Percentiles rank a stretch among this genome's conserved stretches.
Evolutionary conservation across 108 stramenopile genomes (phyloP).

Genomic region (Pseudonitzschia pungens): DNA sequence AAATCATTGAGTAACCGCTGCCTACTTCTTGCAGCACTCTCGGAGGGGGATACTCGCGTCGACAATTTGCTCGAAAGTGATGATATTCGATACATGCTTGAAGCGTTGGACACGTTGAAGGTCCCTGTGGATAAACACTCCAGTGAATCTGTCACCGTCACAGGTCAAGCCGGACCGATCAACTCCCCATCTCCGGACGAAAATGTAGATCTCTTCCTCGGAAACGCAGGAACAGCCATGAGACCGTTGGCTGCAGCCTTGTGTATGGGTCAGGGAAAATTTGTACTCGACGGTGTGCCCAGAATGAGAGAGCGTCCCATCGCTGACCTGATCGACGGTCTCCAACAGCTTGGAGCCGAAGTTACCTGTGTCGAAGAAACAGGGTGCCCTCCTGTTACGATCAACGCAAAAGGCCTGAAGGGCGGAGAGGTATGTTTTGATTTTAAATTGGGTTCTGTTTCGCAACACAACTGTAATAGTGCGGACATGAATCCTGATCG

Average conservation of each 20-base stretch:
- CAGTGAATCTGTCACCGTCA: conserved; percentile 61
- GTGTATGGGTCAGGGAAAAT: conserved; percentile 87
- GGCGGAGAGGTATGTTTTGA: conserved; percentile 52
- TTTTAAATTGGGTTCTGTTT: background rate
- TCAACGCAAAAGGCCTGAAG: conserved; percentile 64
- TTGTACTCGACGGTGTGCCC: conserved; percentile 93
- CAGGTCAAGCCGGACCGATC: conserved; percentile 86
- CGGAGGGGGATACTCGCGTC: conserved; percentile 65
- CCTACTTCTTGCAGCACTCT: conserved; percentile 75
- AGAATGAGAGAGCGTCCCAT: conserved; percentile 97
- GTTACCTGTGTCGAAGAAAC: conserved; percentile 83
- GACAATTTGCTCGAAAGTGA: conserved; percentile 93
- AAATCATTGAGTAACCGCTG: conserved; percentile 94
- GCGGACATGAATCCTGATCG: no score
- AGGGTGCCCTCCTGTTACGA: conserved; percentile 93
- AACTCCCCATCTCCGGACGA: conserved; percentile 63
- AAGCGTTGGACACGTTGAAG: conserved; percentile 81
- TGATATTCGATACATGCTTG: conserved; percentile 96
- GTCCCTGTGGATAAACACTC: conserved; percentile 72
- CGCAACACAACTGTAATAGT: background rate
- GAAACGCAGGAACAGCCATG: conserved; percentile 97
- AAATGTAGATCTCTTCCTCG: conserved; percentile 81
- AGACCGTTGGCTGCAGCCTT: conserved; percentile 92
- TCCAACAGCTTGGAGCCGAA: conserved; percentile 93
- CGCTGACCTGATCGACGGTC: conserved; percentile 89